Percentiles rank a stretch among this genome's conserved stretches.
phyloP scores from a whole-genome alignment of 805 yeast species.

The Schizosaccharomyces japonicus region DNA sequence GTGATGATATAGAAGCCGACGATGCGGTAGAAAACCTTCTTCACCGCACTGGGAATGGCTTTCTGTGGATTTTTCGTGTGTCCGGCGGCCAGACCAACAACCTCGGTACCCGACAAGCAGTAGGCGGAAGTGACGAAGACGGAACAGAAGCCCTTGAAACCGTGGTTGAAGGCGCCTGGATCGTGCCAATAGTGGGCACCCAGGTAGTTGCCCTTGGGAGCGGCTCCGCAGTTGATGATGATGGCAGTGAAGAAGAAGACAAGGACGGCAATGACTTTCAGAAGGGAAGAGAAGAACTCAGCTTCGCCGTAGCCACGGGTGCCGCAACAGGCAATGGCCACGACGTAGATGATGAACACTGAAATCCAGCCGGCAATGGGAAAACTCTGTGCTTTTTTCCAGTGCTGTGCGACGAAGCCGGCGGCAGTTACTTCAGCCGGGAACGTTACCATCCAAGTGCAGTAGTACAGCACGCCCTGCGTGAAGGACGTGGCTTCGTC shows the following conservation, averaged over 20 bases:
- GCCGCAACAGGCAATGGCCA: conserved; percentile 29
- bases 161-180: conserved; percentile 36
- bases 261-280: conserved; percentile 33
- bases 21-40: conserved; percentile 57
- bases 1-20: conserved; percentile 35
- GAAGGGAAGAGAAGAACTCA: conserved; percentile 33
- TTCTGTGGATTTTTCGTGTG: conserved; percentile 40
- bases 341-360: conserved; percentile 28
- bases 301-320: conserved; percentile 43
- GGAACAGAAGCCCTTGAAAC: conserved; percentile 47
- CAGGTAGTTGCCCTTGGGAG: conserved; percentile 31
- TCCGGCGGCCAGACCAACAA: conserved; percentile 47
- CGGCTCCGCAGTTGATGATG: conserved; percentile 31
- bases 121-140: conserved; percentile 50
- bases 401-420: conserved; percentile 29
- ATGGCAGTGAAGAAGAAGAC: conserved; percentile 41
- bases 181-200: conserved; percentile 36
- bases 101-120: conserved; percentile 37
- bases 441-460: conserved; percentile 39
- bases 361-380: conserved; percentile 35
- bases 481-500: too few relatives aligned
- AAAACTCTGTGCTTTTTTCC: conserved; percentile 23
- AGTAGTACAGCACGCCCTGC: conserved; percentile 39
- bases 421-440: conserved; percentile 48
- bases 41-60: conserved; percentile 40